Percentiles rank a stretch among this genome's conserved stretches.
Evolutionary conservation across 2,329 filamentous ascomycete species (phyloP).

Genomic region (Dactylellina cionopaga): DNA sequence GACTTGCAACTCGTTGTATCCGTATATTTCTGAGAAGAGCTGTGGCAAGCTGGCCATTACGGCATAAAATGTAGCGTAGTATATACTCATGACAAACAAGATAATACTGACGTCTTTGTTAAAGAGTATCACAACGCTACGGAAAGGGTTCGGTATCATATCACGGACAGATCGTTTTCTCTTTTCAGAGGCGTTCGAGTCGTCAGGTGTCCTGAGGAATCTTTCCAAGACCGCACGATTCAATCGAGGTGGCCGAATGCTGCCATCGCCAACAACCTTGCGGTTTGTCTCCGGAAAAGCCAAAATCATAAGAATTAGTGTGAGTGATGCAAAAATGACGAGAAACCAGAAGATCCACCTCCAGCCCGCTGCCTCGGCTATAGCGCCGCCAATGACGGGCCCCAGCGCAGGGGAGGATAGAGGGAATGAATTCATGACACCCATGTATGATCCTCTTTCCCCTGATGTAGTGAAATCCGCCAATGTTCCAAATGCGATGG

Average conservation of each 20-base stretch:
- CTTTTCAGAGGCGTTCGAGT: conserved; percentile 58
- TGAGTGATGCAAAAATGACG: conserved; percentile 63
- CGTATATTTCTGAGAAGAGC: conserved; percentile 62
- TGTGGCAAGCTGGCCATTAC: conserved; percentile 37
- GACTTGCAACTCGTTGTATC: conserved; percentile 61
- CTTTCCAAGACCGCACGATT: conserved; percentile 64
- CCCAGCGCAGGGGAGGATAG: conserved; percentile 66
- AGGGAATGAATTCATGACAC: conserved; percentile 70
- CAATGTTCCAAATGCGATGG: conserved; percentile 75
- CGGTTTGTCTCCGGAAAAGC: conserved; percentile 71
- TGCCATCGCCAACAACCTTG: conserved; percentile 71
- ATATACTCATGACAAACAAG: conserved; percentile 68
- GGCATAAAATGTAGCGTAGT: conserved; percentile 62
- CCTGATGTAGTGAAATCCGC: conserved; percentile 75
- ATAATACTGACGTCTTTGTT: conserved; percentile 64
- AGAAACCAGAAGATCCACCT: conserved; percentile 76
- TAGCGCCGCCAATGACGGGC: conserved; percentile 72
- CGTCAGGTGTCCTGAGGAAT: background rate
- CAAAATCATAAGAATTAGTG: conserved; percentile 65
- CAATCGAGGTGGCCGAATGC: conserved; percentile 65
- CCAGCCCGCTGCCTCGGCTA: conserved; percentile 74
- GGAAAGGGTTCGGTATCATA: conserved; percentile 63
- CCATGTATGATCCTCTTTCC: conserved; percentile 79
- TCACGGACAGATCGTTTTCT: conserved; percentile 50
- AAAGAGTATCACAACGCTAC: conserved; percentile 61